Evolutionary conservation across 495 filamentous ascomycete species (phyloP).

Genomic region (Coniosporium apollinis): DNA sequence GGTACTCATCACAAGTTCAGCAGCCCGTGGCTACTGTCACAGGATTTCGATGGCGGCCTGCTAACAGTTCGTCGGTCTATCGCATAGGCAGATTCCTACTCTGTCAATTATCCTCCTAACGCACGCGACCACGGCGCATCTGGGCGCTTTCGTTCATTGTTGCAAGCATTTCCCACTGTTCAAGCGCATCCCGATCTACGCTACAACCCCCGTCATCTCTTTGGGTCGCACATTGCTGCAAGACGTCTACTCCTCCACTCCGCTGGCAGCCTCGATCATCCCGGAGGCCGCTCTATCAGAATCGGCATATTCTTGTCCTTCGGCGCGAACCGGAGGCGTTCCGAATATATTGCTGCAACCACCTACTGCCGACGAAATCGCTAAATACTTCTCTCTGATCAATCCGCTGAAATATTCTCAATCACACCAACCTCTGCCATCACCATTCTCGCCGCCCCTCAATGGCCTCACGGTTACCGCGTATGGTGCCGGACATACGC

Average conservation of each 20-base stretch:
- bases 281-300: constrained; percentile 50
- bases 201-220: constrained; percentile 81
- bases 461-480: constrained; percentile 92
- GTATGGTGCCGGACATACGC: constrained; percentile 88
- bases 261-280: constrained; percentile 68
- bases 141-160: constrained; percentile 89
- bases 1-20: constrained; percentile 30
- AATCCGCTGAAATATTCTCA: constrained; percentile 93
- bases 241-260: constrained; percentile 83
- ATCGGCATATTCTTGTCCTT: constrained; percentile 32
- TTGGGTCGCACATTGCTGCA: constrained; percentile 81
- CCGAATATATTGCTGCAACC: constrained; percentile 57
- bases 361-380: constrained; percentile 75
- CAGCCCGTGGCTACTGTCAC: too few relatives aligned
- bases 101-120: constrained; percentile 90
- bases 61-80: constrained; percentile 3
- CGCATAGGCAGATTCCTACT: constrained; percentile 67
- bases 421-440: constrained; percentile 71
- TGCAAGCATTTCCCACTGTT: constrained; percentile 93
- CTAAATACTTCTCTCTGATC: constrained; percentile 80
- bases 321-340: constrained; percentile 7
- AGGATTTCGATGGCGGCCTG: neutral
- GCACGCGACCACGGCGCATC: constrained; percentile 75
- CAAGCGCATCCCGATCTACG: constrained; percentile 86
- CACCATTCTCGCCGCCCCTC: constrained; percentile 72